Base-by-base conservation (phyloP, 495 filamentous ascomycete species). In the Penicillium waksmanii region DNA sequence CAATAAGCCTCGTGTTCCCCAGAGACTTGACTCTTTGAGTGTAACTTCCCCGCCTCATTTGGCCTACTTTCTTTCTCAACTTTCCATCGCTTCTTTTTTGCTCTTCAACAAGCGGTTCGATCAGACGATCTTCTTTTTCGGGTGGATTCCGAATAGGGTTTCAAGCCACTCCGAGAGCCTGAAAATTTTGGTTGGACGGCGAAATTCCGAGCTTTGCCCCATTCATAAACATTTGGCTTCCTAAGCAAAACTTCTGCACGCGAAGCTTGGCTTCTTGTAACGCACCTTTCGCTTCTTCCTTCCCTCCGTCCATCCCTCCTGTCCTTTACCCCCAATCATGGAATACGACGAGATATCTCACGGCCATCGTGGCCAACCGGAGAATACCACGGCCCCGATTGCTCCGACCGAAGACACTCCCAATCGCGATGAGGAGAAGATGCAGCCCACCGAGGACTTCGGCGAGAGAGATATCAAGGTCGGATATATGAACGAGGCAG, bases 401-500 rank as follows among this genome's bases (percentile, higher is more conserved):
- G 46, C 27, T 31, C 27, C n/a, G 2, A 23, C 43, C 15, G 48
- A 58, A n/a, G 40, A 51, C 10, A 27, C 19, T 10, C 1, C 42
- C 17, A 19, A 12, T 21, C 47, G 33, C 56, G 36, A 51, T 43
- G 55, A 57, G 36, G 47, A 51, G 18, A 58, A 58, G 44, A 52
- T 52, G 56, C 56, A 52, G 38, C 56, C 56, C 15, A 58, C 33
- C 17, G 56, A 43, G 18, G 40, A 52, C 15, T 66, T 62, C 48
- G 59, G 62, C 2, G 59, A 58, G 21, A 56, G 61, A 44, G 56
- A 58, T 58, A 58, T 58, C 27, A 60, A 55, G 27, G 51, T 66
- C 5, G 63, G 63, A 23, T 61, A 66, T 55, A 62, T 66, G 63
- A 66, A 46, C n/a, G 63, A 66, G 63, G 58, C 60, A 34, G 63